Evolutionary conservation across 202 grass and related monocot genomes (phyloP), one percentile per base, ranked within the genome.

Genomic region (Eragrostis tef): DNA sequence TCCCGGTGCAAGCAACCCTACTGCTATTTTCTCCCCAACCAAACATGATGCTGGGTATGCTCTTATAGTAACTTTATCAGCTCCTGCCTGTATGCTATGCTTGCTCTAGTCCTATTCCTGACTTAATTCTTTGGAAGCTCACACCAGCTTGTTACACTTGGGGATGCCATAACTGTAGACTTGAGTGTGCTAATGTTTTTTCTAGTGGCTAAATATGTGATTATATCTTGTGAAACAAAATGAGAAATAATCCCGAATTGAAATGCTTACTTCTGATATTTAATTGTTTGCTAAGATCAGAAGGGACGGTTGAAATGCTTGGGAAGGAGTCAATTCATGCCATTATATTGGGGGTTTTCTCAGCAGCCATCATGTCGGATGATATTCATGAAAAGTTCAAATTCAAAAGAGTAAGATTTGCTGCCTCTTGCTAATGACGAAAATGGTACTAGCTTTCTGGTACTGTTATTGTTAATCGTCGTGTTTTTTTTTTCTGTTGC

Each of bases 301-400:
- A 95, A 87, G 96, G 92, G 75, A 99, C 90, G 85, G 89, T 95
- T 78, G 88, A 95, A 83, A 83, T 90, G 83, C 86, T 95, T 60
- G 83, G 87, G 14, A 91, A 83, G 77, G 90, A 91, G 64, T 99
- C 96, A 39, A 93, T 99, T 73, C 96, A 99, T 90, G 87, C 85
- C 64, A 41, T 93, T 54, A 81, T 99, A 58, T 82, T 95, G 53
- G 96, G 92, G 47, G 64, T 95, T 91, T 90, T 92, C 70, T 99
- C 92, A 43, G 89, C 78, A 88, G 87, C 90, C 43, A 95, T 95
- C 44, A 86, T 99, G 89, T 67, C 79, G 49, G 88, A 91, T 21
- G 92, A 95, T 70, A 93, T 95, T 45, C 54, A 16, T 26, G 64
- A 87, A 26, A 92, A 81, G 70, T 97, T 97, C 86, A 89, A 72